A percentile compares a stretch with the other conserved stretches of the same genome.
Conservation (phyloP, 805 yeast genomes). For the Spathaspora gorwiae region DNA sequence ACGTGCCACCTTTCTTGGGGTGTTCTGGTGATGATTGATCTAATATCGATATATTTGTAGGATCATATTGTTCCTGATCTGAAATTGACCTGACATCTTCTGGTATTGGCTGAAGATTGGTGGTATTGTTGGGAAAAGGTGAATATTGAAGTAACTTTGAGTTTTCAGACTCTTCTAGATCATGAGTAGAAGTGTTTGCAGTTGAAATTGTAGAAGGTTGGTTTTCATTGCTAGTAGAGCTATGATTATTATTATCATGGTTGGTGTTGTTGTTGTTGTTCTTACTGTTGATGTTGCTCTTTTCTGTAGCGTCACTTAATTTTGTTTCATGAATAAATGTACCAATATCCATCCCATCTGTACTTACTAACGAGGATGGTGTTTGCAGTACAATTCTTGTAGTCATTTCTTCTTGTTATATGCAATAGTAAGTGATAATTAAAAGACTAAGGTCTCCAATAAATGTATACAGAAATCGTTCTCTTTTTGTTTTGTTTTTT, state of each 20-base stretch:
- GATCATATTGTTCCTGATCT: neutral
- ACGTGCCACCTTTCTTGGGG: constrained; percentile 8
- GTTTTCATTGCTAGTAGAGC: neutral
- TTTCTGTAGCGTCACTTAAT: constrained; percentile 14
- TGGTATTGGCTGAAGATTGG: neutral
- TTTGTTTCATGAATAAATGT: constrained; percentile 26
- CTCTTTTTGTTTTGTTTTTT: no score
- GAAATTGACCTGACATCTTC: neutral
- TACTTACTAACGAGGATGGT: constrained; percentile 14
- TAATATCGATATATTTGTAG: constrained; percentile 2
- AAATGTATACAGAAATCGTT: no score
- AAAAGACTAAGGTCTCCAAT: no score
- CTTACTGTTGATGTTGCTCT: constrained; percentile 1
- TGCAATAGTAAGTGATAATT: no score
- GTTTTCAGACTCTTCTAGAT: neutral
- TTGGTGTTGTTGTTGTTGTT: no score
- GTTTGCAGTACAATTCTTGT: constrained; percentile 15
- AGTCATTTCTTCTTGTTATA: neutral
- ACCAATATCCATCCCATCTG: constrained; percentile 17
- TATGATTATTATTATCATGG: neutral
- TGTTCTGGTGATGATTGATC: constrained; percentile 1
- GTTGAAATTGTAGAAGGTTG: neutral
- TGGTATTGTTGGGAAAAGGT: neutral
- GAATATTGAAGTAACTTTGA: neutral
- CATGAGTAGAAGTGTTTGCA: neutral